Conservation (phyloP, 116 monocot genomes). For the Phalaenopsis hybrid region DNA sequence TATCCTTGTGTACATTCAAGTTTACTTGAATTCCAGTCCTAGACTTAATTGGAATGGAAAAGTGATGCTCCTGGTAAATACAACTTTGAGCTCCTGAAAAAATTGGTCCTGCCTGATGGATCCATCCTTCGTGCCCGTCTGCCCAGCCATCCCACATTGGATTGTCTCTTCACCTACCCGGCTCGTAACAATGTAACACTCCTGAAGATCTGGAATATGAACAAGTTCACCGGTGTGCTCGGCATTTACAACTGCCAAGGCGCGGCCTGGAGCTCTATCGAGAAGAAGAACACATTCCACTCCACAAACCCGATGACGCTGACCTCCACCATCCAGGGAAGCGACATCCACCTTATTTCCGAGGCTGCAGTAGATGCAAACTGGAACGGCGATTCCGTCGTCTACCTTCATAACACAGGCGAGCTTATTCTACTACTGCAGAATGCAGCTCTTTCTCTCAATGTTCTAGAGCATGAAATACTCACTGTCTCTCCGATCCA, state of each 20-base stretch:
- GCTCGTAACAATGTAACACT: conserved; percentile 75
- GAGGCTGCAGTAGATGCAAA: conserved; percentile 49
- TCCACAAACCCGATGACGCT: conserved; percentile 27
- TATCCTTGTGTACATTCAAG: too few species aligned
- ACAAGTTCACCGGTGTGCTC: conserved; percentile 42
- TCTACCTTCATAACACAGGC: too few species aligned
- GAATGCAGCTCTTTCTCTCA: too few species aligned
- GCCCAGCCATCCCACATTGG: conserved; percentile 74
- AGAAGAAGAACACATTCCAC: conserved; percentile 79
- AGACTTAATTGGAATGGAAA: conserved; percentile 8
- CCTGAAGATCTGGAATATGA: conserved; percentile 99
- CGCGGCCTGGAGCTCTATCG: conserved; percentile 65
- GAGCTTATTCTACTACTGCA: too few species aligned
- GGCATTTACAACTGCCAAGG: conserved; percentile 75
- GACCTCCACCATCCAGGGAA: conserved; percentile 33
- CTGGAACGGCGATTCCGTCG: conserved; percentile 40
- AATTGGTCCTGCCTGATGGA: conserved; percentile 82
- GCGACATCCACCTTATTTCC: conserved; percentile 72
- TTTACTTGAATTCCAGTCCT: neutral
- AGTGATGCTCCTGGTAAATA: conserved; percentile 96
- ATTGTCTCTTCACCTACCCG: conserved; percentile 87
- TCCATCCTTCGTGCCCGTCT: conserved; percentile 73
- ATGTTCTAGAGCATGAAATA: too few species aligned
- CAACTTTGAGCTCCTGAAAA: conserved; percentile 72
- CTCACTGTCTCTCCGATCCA: too few species aligned